phyloP scores from a whole-genome alignment of 2,329 filamentous ascomycete species.

The Fonsecaea pedrosoi region DNA sequence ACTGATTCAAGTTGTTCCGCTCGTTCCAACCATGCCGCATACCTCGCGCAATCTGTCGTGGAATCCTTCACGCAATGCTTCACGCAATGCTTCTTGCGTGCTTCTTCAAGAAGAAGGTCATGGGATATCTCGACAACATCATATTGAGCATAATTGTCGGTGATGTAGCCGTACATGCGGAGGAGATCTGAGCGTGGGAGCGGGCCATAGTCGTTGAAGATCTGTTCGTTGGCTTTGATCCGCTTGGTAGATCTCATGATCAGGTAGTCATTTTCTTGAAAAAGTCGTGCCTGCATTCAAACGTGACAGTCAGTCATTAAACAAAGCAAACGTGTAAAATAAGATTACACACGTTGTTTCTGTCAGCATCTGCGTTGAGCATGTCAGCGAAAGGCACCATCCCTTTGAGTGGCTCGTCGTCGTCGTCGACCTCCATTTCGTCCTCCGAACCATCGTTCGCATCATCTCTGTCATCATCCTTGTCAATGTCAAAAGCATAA shows the following conservation, averaged over 20 bases:
- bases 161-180: conserved; percentile 86
- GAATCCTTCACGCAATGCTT: too few species aligned
- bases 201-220: conserved; percentile 89
- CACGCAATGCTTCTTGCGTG: conserved; percentile 40
- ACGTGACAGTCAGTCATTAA: conserved; percentile 5
- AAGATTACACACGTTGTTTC: conserved; percentile 69
- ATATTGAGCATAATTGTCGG: conserved; percentile 74
- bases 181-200: conserved; percentile 82
- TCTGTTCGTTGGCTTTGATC: conserved; percentile 74
- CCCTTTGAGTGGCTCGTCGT: conserved; percentile 66
- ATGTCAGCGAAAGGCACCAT: conserved; percentile 83
- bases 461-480: conserved; percentile 35
- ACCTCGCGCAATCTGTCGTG: too few species aligned
- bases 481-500: conserved; percentile 81
- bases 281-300: conserved; percentile 57
- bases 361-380: conserved; percentile 82
- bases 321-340: neutral
- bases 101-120: conserved; percentile 59
- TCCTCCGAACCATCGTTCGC: conserved; percentile 31
- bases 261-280: conserved; percentile 65
- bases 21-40: conserved; percentile 43
- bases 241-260: conserved; percentile 74
- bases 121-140: conserved; percentile 82
- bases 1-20: conserved; percentile 64
- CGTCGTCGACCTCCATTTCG: conserved; percentile 33